Evolutionary conservation across 2,329 filamentous ascomycete genomes (phyloP).

Genomic region (Ophiostoma montium): DNA sequence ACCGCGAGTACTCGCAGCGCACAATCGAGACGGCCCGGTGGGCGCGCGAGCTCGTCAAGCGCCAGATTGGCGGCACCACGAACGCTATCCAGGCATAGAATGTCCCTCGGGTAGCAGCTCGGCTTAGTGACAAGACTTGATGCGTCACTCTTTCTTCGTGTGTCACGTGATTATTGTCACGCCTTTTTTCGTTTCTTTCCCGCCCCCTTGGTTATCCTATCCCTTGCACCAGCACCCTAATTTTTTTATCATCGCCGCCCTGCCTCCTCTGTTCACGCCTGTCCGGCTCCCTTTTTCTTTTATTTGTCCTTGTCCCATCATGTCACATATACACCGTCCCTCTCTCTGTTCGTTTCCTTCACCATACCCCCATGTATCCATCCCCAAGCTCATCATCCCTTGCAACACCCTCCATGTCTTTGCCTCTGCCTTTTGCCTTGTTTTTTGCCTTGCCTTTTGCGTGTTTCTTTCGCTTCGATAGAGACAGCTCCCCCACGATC

Average conservation of each 20-base stretch:
- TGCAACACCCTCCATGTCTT: slow-evolving; percentile 3
- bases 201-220: slow-evolving; percentile 3
- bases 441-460: background rate
- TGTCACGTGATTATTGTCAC: too few relatives aligned
- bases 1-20: slow-evolving; percentile 70
- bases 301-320: slow-evolving; percentile 2
- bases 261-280: background rate
- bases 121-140: background rate
- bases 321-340: slow-evolving; percentile 8
- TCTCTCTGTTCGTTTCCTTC: slow-evolving; percentile 1
- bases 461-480: slow-evolving; percentile 9
- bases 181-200: too few relatives aligned
- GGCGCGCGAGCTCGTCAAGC: slow-evolving; percentile 95
- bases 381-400: background rate
- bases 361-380: background rate
- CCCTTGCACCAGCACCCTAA: too few relatives aligned
- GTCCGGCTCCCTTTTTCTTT: background rate
- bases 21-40: slow-evolving; percentile 93
- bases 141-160: too few relatives aligned
- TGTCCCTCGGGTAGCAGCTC: too few relatives aligned
- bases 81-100: slow-evolving; percentile 37
- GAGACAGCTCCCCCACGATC: slow-evolving; percentile 13
- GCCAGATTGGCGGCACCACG: slow-evolving; percentile 50
- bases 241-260: too few relatives aligned
- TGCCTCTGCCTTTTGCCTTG: background rate